Conservation (phyloP, 1,284 basidiomycete species). For the Trichosporon sp. region DNA sequence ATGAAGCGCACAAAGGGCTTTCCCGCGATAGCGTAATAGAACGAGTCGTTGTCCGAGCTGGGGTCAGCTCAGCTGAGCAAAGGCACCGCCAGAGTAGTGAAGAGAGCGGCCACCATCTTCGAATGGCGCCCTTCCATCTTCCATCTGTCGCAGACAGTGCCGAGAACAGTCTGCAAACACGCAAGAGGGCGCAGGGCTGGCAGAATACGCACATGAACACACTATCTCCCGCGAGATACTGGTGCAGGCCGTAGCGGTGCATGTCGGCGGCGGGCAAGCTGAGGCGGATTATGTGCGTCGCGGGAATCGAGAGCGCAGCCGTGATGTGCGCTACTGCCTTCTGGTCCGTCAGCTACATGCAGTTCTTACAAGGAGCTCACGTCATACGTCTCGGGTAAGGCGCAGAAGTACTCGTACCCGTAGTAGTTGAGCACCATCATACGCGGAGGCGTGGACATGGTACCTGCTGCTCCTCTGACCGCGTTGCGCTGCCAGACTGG, state of each 20-base stretch:
- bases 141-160: too few relatives aligned
- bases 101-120: too few relatives aligned
- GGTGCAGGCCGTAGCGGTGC: constrained; percentile 31
- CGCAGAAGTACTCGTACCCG: constrained; percentile 34
- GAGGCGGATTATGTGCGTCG: constrained; percentile 35
- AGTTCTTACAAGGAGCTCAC: constrained; percentile 21
- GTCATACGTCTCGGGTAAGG: constrained; percentile 36
- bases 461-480: neutral
- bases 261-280: constrained; percentile 32
- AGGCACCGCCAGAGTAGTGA: too few relatives aligned
- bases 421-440: constrained; percentile 34
- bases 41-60: constrained; percentile 44
- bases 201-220: constrained; percentile 39
- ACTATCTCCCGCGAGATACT: constrained; percentile 25
- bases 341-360: constrained; percentile 19
- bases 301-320: constrained; percentile 34
- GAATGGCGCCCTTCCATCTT: too few relatives aligned
- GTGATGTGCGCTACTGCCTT: constrained; percentile 37
- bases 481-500: neutral
- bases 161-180: too few relatives aligned
- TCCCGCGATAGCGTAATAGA: constrained; percentile 42
- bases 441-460: constrained; percentile 25
- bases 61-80: neutral
- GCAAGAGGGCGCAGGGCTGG: too few relatives aligned
- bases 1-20: constrained; percentile 40